phyloP scores from a whole-genome alignment of 257 asterid species.

The Rauvolfia tetraphylla region DNA sequence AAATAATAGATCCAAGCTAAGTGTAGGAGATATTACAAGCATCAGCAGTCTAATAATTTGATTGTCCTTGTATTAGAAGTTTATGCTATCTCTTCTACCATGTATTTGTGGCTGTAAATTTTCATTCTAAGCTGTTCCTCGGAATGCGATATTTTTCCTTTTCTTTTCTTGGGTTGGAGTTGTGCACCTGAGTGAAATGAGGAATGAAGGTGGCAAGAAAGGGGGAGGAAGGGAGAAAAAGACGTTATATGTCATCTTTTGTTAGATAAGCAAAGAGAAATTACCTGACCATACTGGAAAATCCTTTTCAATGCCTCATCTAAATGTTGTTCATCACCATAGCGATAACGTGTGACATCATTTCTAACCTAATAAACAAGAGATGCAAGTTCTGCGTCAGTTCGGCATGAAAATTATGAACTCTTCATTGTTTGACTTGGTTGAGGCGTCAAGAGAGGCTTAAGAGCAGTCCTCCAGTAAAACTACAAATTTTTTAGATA shows the following conservation, averaged over 20 bases:
- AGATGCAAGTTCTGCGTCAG: slow-evolving; percentile 9
- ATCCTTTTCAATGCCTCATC: slow-evolving; percentile 95
- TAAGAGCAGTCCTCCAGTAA: neutral
- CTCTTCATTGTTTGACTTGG: neutral
- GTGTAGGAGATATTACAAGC: neutral
- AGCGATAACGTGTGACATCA: slow-evolving; percentile 93
- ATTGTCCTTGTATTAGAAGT: neutral
- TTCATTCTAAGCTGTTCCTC: neutral
- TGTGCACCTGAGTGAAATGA: neutral
- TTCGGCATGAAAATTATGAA: neutral
- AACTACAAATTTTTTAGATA: neutral
- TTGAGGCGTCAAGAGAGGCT: neutral
- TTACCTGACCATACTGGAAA: slow-evolving; percentile 92
- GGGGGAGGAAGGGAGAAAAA: neutral
- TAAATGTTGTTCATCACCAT: slow-evolving; percentile 96
- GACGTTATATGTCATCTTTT: neutral
- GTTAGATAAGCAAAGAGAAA: neutral
- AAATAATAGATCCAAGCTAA: neutral
- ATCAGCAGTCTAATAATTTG: neutral
- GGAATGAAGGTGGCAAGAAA: neutral
- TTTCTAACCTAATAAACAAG: slow-evolving; percentile 68
- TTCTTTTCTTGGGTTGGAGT: neutral
- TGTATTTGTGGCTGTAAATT: neutral
- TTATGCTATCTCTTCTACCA: neutral
- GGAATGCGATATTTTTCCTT: neutral